Base-by-base conservation (phyloP, 192 early-diverging fungal species). In the Entrophospora sp. region DNA sequence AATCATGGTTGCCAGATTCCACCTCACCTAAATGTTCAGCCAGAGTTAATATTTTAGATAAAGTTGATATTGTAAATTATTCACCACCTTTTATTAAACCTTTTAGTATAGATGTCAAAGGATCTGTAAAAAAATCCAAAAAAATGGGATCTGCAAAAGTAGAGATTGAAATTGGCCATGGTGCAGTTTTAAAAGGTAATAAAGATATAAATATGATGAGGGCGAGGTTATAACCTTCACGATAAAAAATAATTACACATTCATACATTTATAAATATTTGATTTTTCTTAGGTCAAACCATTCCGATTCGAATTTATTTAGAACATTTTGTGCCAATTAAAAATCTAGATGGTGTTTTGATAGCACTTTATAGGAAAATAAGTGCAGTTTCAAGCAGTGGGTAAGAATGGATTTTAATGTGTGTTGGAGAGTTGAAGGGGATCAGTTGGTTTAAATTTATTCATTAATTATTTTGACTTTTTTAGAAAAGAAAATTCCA, bases 31-130 rank as follows among this genome's bases (percentile, higher is more conserved):
- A 35, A 35, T 56, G 53, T 56, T n/a, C 30, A 34, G 28, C 18
- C 3, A 28, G 28, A 8, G 28, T 56, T n/a, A 56, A 56, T 28
- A 20, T 56, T 16, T 56, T 56, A 56, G 53, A 56, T 56, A 14
- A 35, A 14, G 31, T 56, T 28, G 28, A 56, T 35, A 56, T 56
- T 16, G 7, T 8, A 35, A 35, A 30, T 35, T 56, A 35, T 56
- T 28, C 53, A 1, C 30, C 53, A 35, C 53, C 53, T 14, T 4
- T 56, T 10, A n/a, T 56, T 56, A 56, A n/a, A 34, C 53, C 53
- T 34, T 56, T 56, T 56, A 22, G 31, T 30, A 56, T 35, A 28
- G 53, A 56, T 14, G 53, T 56, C 28, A 56, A 56, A 9, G 53
- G 27, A 5, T 16, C 13, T 12, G 18, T 16, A 43, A 43, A 43